Evolutionary conservation across 192 early-diverging fungal genomes (phyloP), one percentile per base, ranked within the genome.

Genomic region (Coemansia nantahalensis): DNA sequence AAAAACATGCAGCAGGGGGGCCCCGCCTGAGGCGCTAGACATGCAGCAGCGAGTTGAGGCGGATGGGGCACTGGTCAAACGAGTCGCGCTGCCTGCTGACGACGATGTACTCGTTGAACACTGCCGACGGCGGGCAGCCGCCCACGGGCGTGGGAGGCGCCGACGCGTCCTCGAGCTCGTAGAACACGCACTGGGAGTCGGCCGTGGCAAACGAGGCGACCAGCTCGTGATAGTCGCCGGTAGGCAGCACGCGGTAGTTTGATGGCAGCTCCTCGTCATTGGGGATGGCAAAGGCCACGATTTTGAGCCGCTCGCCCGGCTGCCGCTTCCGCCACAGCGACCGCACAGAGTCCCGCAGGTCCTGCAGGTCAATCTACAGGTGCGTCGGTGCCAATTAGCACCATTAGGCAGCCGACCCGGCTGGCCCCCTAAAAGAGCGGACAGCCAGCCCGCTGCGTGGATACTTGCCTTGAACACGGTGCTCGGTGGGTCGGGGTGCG

Each of bases 91-190:
- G 11, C 9, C 15, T 9, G 53, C 35, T 31, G 7, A 42, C 39
- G 4, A 68, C 48, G 8, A 68, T 39, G 48, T 43, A 68, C 52
- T 68, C 65, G 24, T 68, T 68, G 24, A 68, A 68, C 36, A 68
- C 22, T 28, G 7, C 26, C 26, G 26, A n/a, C 7, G 26, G 26
- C 7, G 26, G 26, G 3, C 7, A 7, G 26, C 3, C 26, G 3
- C 3, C 26, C 26, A 28, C 7, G 26, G 9, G 34, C 3, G 15
- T 55, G 23, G 23, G 30, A 7, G 34, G 44, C 6, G 42, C 26
- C 7, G 17, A 55, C 4, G 31, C 22, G 28, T 43, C 47, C 24
- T 68, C 58, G 4, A 61, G 57, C 28, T 69, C 66, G 45, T 69
- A 69, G 17, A 69, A 58, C 0, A 69, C 54, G 3, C 54, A 35